phyloP scores from a whole-genome alignment of 345 rosid genomes.

The Syzygium aromaticum region DNA sequence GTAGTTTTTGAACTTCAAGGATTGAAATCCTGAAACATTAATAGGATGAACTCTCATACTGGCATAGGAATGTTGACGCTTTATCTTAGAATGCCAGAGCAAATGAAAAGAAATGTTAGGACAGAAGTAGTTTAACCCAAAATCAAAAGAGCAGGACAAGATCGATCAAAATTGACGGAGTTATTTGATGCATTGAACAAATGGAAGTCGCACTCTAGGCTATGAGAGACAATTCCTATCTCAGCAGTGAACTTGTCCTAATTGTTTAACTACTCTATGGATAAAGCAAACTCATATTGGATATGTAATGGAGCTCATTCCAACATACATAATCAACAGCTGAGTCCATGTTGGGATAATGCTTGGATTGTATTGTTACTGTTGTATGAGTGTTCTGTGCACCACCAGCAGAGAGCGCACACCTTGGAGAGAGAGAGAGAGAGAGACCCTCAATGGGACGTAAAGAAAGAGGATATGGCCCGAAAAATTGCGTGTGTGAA shows the following conservation, averaged over 20 bases:
- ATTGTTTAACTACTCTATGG: not conserved
- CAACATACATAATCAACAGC: no score
- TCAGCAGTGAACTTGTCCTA: not conserved
- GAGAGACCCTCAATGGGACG: not conserved
- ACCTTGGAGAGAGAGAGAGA: not conserved
- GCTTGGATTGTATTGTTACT: not conserved
- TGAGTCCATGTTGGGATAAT: not conserved
- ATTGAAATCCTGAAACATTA: not conserved
- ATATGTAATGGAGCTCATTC: not conserved
- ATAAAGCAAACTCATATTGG: not conserved
- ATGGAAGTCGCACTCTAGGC: not conserved
- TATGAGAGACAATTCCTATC: not conserved
- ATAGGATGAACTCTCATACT: not conserved
- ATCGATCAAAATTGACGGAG: not conserved
- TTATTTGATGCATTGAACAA: not conserved
- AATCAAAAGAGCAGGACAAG: not conserved
- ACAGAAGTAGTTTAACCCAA: not conserved
- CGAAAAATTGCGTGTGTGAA: rapidly evolving
- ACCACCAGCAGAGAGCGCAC: not conserved
- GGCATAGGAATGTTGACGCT: not conserved
- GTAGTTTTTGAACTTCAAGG: not conserved
- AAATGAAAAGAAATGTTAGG: not conserved
- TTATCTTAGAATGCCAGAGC: not conserved
- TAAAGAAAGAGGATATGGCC: not conserved
- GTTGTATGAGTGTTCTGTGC: not conserved